These are phyloP conservation scores for Hypoxylon sp. DNA, from an alignment of 2,329 filamentous ascomycete species.

Conservation along the genomic window DNA sequence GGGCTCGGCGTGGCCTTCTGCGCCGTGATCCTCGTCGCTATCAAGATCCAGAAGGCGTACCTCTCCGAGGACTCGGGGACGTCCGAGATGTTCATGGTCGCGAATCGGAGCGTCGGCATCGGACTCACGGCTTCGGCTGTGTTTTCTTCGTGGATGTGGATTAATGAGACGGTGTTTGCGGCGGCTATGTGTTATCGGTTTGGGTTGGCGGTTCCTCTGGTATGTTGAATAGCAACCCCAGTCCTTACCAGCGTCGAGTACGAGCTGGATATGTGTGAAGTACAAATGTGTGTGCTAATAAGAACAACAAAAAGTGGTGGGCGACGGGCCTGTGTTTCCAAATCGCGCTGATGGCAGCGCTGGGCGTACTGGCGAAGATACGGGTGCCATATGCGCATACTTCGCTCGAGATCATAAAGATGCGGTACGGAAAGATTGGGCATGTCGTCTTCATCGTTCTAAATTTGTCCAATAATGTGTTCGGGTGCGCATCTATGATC, in stretches of 20 bases:
- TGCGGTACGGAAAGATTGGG: conserved; percentile 61
- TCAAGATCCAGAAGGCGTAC: conserved; percentile 62
- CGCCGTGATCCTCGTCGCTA: conserved; percentile 62
- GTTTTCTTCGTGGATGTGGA: conserved; percentile 60
- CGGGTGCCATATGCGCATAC: conserved; percentile 67
- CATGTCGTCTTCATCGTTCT: conserved; percentile 60
- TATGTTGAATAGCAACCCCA: conserved; percentile 7
- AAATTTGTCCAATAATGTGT: conserved; percentile 61
- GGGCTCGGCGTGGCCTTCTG: conserved; percentile 65
- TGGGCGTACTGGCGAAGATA: conserved; percentile 65
- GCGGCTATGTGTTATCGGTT: conserved; percentile 49
- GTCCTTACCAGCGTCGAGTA: neutral
- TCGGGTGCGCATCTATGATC: conserved; percentile 63
- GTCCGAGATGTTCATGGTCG: conserved; percentile 62
- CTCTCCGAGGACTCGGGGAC: conserved; percentile 60
- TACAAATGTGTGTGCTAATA: conserved; percentile 28
- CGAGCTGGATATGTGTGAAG: neutral
- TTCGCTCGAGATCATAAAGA: conserved; percentile 64
- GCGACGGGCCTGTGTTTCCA: conserved; percentile 57
- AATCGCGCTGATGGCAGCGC: conserved; percentile 64
- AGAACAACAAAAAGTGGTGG: conserved; percentile 51
- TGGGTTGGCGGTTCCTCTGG: conserved; percentile 43
- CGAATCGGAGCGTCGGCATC: conserved; percentile 53
- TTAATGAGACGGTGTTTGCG: conserved; percentile 59
- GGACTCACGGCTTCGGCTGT: conserved; percentile 54